phyloP scores from a whole-genome alignment of 2,329 filamentous ascomycete species.

The Cadophora sp. region DNA sequence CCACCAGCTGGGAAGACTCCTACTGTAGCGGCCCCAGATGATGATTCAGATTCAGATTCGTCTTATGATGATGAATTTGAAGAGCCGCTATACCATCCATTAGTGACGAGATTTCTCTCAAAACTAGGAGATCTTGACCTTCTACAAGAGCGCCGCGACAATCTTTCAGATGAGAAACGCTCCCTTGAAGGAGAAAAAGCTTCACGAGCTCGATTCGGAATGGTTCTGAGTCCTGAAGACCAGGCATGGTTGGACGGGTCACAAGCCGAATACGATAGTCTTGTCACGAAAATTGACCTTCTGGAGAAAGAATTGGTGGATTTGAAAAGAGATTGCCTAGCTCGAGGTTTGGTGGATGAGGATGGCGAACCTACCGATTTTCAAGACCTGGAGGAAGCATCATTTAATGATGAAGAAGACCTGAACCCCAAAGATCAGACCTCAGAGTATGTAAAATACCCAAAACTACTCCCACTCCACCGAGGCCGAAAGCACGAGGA shows the following conservation, averaged over 20 bases:
- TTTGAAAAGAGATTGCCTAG: slow-evolving; percentile 31
- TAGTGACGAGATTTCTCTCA: slow-evolving; percentile 27
- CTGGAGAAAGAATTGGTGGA: slow-evolving; percentile 19
- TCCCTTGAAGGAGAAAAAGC: slow-evolving; percentile 28
- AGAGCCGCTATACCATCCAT: slow-evolving; percentile 32
- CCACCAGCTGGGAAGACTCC: background rate
- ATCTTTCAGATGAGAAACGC: slow-evolving; percentile 28
- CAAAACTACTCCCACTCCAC: slow-evolving; percentile 28
- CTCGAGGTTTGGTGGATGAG: slow-evolving; percentile 36
- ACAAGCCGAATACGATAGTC: slow-evolving; percentile 8
- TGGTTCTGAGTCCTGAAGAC: slow-evolving; percentile 27
- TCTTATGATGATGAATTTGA: slow-evolving; percentile 3
- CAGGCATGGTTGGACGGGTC: slow-evolving; percentile 34
- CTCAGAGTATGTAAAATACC: slow-evolving; percentile 37
- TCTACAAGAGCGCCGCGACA: slow-evolving; percentile 31
- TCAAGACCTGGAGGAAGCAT: background rate
- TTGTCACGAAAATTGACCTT: slow-evolving; percentile 24
- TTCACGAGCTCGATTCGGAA: slow-evolving; percentile 10
- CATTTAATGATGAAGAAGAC: slow-evolving; percentile 17
- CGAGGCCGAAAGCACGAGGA: slow-evolving; percentile 9
- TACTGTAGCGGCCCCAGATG: no score
- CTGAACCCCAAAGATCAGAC: slow-evolving; percentile 17
- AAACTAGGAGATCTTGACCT: slow-evolving; percentile 34
- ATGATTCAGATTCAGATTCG: background rate
- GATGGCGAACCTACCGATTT: slow-evolving; percentile 33